Percentiles rank a stretch among this genome's conserved stretches.
Evolutionary conservation across 257 asterid species (phyloP).

Genomic region (Solanum ahanhuiri): DNA sequence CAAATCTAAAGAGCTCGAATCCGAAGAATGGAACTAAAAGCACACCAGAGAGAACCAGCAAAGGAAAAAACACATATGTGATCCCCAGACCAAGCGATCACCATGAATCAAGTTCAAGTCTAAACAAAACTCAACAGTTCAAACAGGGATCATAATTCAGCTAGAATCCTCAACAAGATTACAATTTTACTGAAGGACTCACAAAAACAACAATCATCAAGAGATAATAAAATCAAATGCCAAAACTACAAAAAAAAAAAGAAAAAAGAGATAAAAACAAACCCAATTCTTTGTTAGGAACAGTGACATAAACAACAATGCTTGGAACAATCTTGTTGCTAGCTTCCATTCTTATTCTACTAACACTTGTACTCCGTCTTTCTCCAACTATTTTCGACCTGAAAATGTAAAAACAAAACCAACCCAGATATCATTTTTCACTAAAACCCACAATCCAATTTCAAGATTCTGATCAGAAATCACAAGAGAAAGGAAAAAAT

Average conservation of each 20-base stretch:
- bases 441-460: not conserved
- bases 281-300: conserved; percentile 91
- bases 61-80: not conserved
- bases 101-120: not conserved
- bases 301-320: conserved; percentile 95
- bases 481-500: conserved; percentile 1
- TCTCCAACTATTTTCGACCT: conserved; percentile 32
- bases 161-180: not conserved
- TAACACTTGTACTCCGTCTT: conserved; percentile 25
- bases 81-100: not conserved
- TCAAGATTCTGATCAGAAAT: not conserved
- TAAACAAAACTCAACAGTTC: not conserved
- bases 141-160: not conserved
- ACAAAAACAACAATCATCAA: not conserved
- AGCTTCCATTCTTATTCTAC: conserved; percentile 58
- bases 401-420: not conserved
- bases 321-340: conserved; percentile 52
- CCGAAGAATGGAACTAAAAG: not conserved
- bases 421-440: conserved; percentile 8
- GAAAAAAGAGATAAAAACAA: not conserved
- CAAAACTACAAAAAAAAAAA: not conserved
- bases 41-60: not conserved
- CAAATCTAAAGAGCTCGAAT: not conserved
- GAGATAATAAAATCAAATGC: not conserved
- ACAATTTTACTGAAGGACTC: not conserved